A percentile compares a stretch with the other conserved stretches of the same genome.
phyloP scores from a whole-genome alignment of 768 basidiomycete species.

The Tricholoma hemisulphureum region DNA sequence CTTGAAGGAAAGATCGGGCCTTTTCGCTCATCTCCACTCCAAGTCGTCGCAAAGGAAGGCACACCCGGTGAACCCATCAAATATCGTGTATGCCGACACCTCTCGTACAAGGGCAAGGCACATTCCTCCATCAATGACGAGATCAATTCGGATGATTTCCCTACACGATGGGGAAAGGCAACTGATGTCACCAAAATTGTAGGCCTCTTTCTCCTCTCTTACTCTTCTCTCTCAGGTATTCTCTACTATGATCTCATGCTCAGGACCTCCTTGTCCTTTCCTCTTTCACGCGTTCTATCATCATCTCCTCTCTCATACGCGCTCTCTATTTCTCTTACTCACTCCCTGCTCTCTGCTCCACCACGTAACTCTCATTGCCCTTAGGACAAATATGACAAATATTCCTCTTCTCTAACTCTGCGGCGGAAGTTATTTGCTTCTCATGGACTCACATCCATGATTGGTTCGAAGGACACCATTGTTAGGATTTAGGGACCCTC shows the following conservation, averaged over 20 bases:
- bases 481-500: not conserved
- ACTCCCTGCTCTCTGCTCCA: too few relatives aligned
- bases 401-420: too few relatives aligned
- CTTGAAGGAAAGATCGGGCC: too few relatives aligned
- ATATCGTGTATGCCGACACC: constrained; percentile 16
- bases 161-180: constrained; percentile 20
- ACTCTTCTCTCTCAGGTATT: too few relatives aligned
- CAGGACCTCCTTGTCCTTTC: too few relatives aligned
- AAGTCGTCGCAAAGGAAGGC: too few relatives aligned
- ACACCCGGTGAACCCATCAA: constrained; percentile 18
- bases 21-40: too few relatives aligned
- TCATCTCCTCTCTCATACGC: not conserved
- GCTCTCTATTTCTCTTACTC: not conserved
- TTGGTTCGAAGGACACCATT: not conserved
- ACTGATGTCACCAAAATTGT: constrained; percentile 16
- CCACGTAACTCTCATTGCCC: too few relatives aligned
- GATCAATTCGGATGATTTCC: constrained; percentile 20
- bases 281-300: too few relatives aligned
- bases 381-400: not conserved
- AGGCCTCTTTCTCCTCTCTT: not conserved
- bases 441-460: not conserved
- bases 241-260: too few relatives aligned
- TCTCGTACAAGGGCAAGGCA: constrained; percentile 13
- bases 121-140: constrained; percentile 18
- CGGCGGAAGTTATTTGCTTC: too few relatives aligned